Evolutionary conservation across 768 basidiomycete genomes (phyloP).

Genomic region (Trichaptum fuscoviolaceum): DNA sequence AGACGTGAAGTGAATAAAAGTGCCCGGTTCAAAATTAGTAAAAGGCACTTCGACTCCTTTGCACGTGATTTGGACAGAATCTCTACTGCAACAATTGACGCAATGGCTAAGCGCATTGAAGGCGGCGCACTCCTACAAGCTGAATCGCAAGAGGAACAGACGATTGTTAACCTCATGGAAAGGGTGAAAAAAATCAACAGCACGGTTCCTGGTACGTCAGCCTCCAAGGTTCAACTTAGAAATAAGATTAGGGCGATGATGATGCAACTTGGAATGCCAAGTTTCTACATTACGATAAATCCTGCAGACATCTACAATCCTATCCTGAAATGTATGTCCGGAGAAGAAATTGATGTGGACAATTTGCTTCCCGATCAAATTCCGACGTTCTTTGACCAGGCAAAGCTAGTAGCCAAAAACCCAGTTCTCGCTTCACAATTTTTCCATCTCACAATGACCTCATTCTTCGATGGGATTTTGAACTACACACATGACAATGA

Average conservation of each 20-base stretch:
- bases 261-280: constrained; percentile 10
- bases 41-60: constrained; percentile 7
- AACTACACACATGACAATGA: neutral
- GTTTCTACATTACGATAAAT: constrained; percentile 18
- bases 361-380: constrained; percentile 1
- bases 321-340: constrained; percentile 13
- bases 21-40: constrained; percentile 9
- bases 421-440: constrained; percentile 10
- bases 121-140: neutral
- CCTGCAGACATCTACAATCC: constrained; percentile 15
- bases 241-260: constrained; percentile 16
- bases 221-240: constrained; percentile 9
- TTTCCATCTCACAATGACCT: constrained; percentile 9
- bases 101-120: constrained; percentile 9
- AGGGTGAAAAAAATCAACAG: constrained; percentile 13
- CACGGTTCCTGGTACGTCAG: constrained; percentile 13
- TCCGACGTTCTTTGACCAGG: constrained; percentile 1
- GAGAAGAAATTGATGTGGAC: constrained; percentile 11
- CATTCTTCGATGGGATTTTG: constrained; percentile 6
- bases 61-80: constrained; percentile 9
- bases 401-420: constrained; percentile 10
- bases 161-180: constrained; percentile 13
- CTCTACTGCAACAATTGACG: constrained; percentile 9
- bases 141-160: constrained; percentile 10
- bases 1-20: too few species aligned